These are phyloP conservation scores for Aspergillus sp. DNA, from an alignment of 2,329 filamentous ascomycete species.

Conservation along the genomic window DNA sequence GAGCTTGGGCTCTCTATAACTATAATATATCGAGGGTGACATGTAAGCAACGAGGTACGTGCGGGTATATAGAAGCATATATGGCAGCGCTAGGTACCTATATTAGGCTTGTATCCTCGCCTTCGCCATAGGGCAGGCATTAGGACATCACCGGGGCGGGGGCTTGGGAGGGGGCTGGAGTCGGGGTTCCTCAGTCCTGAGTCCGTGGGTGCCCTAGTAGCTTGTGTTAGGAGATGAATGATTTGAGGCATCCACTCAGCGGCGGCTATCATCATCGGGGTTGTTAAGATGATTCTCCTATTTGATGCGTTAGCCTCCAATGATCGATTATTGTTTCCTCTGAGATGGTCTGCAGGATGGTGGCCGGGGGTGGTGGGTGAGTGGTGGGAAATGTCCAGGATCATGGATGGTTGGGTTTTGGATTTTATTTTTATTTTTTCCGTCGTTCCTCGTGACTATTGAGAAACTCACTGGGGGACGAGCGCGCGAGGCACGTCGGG, in stretches of 20 bases:
- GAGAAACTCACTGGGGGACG: neutral
- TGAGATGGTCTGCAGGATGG: conserved; percentile 1
- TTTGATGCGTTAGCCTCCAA: neutral
- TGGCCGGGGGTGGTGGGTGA: neutral
- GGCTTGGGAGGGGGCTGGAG: neutral
- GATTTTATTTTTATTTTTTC: neutral
- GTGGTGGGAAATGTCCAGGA: neutral
- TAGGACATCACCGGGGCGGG: neutral
- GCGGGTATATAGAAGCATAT: neutral
- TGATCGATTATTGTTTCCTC: neutral
- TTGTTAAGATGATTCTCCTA: neutral
- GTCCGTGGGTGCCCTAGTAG: neutral
- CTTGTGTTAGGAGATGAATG: neutral
- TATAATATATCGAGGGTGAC: neutral
- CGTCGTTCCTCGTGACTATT: conserved; percentile 6
- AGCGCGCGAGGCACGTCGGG: neutral
- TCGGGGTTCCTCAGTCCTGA: neutral
- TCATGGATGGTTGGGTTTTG: neutral
- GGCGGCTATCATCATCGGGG: neutral
- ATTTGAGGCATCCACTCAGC: conserved; percentile 6
- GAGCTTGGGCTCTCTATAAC: neutral
- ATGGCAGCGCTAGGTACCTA: neutral
- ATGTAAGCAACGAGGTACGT: neutral
- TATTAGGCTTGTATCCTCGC: conserved; percentile 1
- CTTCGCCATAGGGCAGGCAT: neutral